phyloP scores from a whole-genome alignment of 257 asterid species.

The Cynanchum wilfordii region DNA sequence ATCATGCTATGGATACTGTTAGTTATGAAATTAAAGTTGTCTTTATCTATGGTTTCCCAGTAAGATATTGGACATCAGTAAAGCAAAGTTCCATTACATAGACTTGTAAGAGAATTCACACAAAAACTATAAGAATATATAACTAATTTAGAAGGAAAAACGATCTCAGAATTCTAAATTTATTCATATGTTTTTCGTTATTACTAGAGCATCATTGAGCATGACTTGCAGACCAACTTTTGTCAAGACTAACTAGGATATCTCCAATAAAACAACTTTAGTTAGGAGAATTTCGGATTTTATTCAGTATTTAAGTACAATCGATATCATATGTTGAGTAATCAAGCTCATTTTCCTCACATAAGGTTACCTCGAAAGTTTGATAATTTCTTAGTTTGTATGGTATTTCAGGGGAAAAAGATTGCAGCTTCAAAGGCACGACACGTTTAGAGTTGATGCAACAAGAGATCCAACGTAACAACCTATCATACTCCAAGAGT shows the following conservation, averaged over 20 bases:
- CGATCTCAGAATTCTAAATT: not conserved
- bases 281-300: too few relatives aligned
- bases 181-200: not conserved
- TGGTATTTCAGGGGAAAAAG: conserved; percentile 27
- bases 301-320: too few relatives aligned
- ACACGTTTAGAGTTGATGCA: conserved; percentile 62
- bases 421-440: conserved; percentile 71
- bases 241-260: not conserved
- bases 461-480: conserved; percentile 40
- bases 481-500: conserved; percentile 37
- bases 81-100: not conserved
- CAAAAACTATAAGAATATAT: not conserved
- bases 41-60: not conserved
- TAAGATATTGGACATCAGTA: not conserved
- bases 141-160: not conserved
- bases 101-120: not conserved
- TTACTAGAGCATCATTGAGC: not conserved
- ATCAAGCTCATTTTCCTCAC: too few relatives aligned
- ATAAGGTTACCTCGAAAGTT: not conserved
- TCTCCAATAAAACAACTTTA: not conserved
- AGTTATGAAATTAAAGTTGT: not conserved
- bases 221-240: not conserved
- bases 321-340: too few relatives aligned
- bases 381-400: not conserved
- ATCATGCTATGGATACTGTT: not conserved